These are phyloP conservation scores for Dittrichia graveolens DNA, from an alignment of 129 eudicot species.

Conservation along the genomic window DNA sequence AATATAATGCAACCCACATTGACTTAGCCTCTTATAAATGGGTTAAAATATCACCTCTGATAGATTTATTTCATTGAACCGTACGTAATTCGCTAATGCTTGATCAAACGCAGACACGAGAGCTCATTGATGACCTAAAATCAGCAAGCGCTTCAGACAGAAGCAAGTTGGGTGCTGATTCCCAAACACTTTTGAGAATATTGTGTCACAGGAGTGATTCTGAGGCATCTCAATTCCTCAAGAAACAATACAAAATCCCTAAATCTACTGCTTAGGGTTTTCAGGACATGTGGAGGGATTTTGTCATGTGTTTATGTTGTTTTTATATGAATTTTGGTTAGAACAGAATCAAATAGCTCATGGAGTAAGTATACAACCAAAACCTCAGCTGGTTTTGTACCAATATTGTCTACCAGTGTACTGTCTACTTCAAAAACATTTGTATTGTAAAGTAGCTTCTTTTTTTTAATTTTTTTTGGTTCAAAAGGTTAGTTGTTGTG, in stretches of 20 bases:
- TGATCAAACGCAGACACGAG: constrained; percentile 74
- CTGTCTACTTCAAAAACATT: background rate
- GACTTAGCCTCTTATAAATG: too few relatives aligned
- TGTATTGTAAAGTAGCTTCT: background rate
- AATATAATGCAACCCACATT: background rate
- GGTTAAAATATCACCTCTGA: background rate
- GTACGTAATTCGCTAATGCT: background rate
- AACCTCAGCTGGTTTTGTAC: background rate
- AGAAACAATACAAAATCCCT: constrained; percentile 96
- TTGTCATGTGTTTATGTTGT: constrained; percentile 7
- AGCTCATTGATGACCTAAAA: constrained; percentile 78
- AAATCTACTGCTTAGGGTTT: constrained; percentile 68
- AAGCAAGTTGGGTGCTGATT: constrained; percentile 83
- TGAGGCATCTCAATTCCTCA: constrained; percentile 95
- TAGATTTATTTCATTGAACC: background rate
- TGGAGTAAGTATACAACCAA: constrained; percentile 13
- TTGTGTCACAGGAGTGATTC: constrained; percentile 88
- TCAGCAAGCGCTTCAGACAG: constrained; percentile 68
- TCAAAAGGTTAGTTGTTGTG: too few relatives aligned
- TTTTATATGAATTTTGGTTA: constrained; percentile 28
- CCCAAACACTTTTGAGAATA: constrained; percentile 75
- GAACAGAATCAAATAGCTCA: constrained; percentile 29
- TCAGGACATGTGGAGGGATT: background rate
- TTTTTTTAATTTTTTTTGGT: background rate
- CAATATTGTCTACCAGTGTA: background rate